These are phyloP conservation scores for Solanum clarkiae DNA, from an alignment of 257 asterid species.

Conservation along the genomic window DNA sequence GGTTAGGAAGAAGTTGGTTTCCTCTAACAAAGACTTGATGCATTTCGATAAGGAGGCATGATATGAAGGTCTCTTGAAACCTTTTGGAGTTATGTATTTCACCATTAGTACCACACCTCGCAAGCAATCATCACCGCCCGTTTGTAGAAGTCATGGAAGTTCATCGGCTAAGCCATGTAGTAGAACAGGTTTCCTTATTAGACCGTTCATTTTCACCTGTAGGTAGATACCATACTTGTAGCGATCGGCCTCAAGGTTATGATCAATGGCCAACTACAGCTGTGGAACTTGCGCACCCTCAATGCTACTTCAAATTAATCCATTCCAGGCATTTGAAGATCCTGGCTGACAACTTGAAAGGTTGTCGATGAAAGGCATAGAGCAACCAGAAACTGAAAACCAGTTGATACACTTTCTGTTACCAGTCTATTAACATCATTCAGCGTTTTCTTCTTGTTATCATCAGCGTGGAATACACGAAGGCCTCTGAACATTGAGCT, in stretches of 20 bases:
- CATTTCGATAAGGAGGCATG: neutral
- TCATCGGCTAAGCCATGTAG: conserved; percentile 21
- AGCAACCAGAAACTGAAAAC: conserved; percentile 19
- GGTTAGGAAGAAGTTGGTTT: neutral
- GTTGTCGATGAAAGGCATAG: conserved; percentile 9
- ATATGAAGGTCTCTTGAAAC: neutral
- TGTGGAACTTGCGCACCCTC: conserved; percentile 19
- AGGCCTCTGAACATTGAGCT: conserved; percentile 13
- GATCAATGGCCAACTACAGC: conserved; percentile 26
- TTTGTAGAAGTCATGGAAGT: conserved; percentile 13
- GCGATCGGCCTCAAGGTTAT: conserved; percentile 15
- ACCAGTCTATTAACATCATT: conserved; percentile 20
- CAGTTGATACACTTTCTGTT: conserved; percentile 16
- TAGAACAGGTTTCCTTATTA: conserved; percentile 20
- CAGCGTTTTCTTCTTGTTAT: neutral
- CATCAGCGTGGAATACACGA: conserved; percentile 18
- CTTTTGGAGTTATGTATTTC: neutral
- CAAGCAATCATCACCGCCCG: conserved; percentile 5
- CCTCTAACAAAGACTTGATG: neutral
- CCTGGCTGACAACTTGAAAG: conserved; percentile 17
- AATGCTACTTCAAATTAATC: conserved; percentile 28
- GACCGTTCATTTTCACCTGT: conserved; percentile 28
- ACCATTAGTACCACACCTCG: neutral
- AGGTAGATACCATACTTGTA: conserved; percentile 16
- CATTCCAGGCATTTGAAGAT: conserved; percentile 39